phyloP scores from a whole-genome alignment of 192 early-diverging fungal species.

The Physocladia obscura region DNA sequence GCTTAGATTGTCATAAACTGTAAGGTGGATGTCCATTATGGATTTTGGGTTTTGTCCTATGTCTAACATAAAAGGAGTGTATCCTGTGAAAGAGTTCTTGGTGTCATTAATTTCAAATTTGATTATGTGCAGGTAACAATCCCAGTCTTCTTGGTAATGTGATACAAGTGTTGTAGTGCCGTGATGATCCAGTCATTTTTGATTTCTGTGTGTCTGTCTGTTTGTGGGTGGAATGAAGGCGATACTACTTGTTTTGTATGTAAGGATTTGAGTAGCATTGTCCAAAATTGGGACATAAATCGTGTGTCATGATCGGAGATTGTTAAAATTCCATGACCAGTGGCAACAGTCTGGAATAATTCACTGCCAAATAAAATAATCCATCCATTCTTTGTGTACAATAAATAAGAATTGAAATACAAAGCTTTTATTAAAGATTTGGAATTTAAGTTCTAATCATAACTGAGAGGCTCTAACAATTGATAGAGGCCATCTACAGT shows the following conservation, averaged over 20 bases:
- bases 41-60: too few relatives aligned
- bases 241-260: background rate
- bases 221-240: background rate
- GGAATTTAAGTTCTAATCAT: constrained; percentile 26
- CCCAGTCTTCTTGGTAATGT: constrained; percentile 13
- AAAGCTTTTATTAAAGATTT: constrained; percentile 17
- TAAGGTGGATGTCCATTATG: too few relatives aligned
- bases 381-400: background rate
- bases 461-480: constrained; percentile 16
- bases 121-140: background rate
- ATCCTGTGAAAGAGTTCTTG: constrained; percentile 27
- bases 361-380: background rate
- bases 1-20: too few relatives aligned
- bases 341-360: background rate
- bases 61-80: constrained; percentile 18
- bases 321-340: constrained; percentile 27
- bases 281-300: constrained; percentile 43
- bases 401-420: constrained; percentile 44
- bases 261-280: constrained; percentile 13
- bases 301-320: constrained; percentile 44
- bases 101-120: constrained; percentile 53
- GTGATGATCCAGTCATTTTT: constrained; percentile 18
- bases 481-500: too few relatives aligned
- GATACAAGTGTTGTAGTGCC: constrained; percentile 36
- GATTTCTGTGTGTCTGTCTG: constrained; percentile 34